phyloP scores from a whole-genome alignment of 805 yeast species.

The Candida morakotiae region DNA sequence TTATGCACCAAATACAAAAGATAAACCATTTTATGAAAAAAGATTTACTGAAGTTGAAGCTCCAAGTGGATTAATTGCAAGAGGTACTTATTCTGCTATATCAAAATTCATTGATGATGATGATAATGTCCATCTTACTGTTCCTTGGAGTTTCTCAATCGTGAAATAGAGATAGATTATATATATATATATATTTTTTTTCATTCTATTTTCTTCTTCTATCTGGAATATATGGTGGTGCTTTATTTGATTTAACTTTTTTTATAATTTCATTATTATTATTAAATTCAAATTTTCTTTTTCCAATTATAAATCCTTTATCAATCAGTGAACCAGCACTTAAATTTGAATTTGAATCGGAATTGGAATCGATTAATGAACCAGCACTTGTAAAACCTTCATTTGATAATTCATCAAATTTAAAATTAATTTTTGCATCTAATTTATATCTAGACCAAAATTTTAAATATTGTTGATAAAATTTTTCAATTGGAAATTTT shows the following conservation, averaged over 20 bases:
- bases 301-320: constrained; percentile 7
- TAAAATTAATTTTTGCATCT: not conserved
- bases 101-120: constrained; percentile 89
- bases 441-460: constrained; percentile 9
- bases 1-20: constrained; percentile 82
- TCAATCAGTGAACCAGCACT: not conserved
- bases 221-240: constrained; percentile 10
- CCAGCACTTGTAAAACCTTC: not conserved
- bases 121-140: constrained; percentile 61
- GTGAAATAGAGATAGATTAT: constrained; percentile 43
- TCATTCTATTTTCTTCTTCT: constrained; percentile 2
- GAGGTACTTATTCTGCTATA: constrained; percentile 79
- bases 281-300: not conserved
- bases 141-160: constrained; percentile 85
- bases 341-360: too few relatives aligned
- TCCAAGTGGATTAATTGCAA: constrained; percentile 82
- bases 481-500: constrained; percentile 5
- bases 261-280: not conserved
- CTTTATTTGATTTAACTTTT: constrained; percentile 4
- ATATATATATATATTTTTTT: not conserved
- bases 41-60: constrained; percentile 67
- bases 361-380: not conserved
- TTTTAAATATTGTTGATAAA: constrained; percentile 11
- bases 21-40: constrained; percentile 71
- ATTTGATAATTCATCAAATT: not conserved